Evolutionary conservation across 2,329 filamentous ascomycete species (phyloP).

Genomic region (Zarea fungicola): DNA sequence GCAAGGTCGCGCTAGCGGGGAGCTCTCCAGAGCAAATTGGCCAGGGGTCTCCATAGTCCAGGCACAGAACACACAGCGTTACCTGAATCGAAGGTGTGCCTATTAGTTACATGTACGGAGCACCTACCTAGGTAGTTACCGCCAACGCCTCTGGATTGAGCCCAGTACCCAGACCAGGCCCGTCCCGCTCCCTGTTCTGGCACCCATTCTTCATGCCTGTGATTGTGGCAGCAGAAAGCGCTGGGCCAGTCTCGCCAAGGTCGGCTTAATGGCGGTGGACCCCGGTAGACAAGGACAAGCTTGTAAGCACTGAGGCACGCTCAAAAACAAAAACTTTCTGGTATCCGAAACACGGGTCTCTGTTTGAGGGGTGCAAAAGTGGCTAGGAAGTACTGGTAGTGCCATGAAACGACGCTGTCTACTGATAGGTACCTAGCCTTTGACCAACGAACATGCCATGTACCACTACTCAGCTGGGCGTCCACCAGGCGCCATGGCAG

Average conservation of each 20-base stretch:
- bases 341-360: constrained; percentile 2
- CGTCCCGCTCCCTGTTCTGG: constrained; percentile 10
- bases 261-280: too few relatives aligned
- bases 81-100: constrained; percentile 11
- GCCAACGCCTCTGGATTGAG: too few relatives aligned
- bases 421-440: too few relatives aligned
- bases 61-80: neutral
- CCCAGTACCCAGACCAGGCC: constrained; percentile 2
- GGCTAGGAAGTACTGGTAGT: too few relatives aligned
- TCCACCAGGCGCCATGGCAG: too few relatives aligned
- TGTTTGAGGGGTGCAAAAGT: constrained; percentile 1
- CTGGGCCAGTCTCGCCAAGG: neutral
- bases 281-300: too few relatives aligned
- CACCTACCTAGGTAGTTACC: neutral
- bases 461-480: too few relatives aligned
- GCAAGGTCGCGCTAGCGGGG: neutral
- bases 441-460: too few relatives aligned
- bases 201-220: too few relatives aligned
- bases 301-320: neutral
- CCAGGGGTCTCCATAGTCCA: neutral
- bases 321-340: neutral
- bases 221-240: too few relatives aligned
- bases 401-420: neutral
- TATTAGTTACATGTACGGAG: neutral
- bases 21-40: neutral